Base-by-base conservation (phyloP, 2,329 filamentous ascomycete genomes). In the Pseudonectria foliicola region DNA sequence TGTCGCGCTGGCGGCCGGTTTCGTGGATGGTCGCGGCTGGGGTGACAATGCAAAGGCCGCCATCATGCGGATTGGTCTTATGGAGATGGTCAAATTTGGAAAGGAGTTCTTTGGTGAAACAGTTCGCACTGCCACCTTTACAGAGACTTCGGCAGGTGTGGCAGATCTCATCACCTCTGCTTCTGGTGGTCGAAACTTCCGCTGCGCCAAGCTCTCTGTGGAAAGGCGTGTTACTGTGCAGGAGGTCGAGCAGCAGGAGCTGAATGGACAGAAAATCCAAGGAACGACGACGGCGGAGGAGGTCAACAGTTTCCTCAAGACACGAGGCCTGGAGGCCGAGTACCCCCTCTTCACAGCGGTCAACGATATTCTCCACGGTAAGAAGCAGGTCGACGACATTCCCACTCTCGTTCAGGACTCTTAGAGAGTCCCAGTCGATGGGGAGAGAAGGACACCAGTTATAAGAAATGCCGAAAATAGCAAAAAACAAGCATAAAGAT, bases 21-120 rank as follows among this genome's bases (percentile, higher is more conserved):
- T 94, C 61, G 88, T 96, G 29, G 87, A 95, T 46, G 92, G 92
- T 25, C 77, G 90, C 42, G 90, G 90, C 46, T 98, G 92, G 90
- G 92, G 92, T 54, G 89, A 96, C 68, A 98, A 96, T 51, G 90
- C 90, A 47, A 96, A 98, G 68, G 88, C 92, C n/a, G 92, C 92
- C 29, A 82, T 98, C 41, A 96, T 98, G 87, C 85, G 92, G 27
- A 83, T 96, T 13, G 92, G 92, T 7, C 77, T 98, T 29, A 73
- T 95, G 50, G 92, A 98, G 66, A 95, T 95, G 82, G 87, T 96
- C 54, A 83, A 85, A 57, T 98, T 98, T 50, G 90, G 90, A 46
- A 87, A 89, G 61, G 79, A 83, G 51, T 98, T 96, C 70, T 98
- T 96, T 59, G 77, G 79, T 13, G 75, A 89, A 52, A 85, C 84